Percentiles rank a stretch among this genome's conserved stretches.
These are phyloP conservation scores for Funneliformis mosseae DNA, from an alignment of 192 early-diverging fungal species.

Conservation along the genomic window DNA sequence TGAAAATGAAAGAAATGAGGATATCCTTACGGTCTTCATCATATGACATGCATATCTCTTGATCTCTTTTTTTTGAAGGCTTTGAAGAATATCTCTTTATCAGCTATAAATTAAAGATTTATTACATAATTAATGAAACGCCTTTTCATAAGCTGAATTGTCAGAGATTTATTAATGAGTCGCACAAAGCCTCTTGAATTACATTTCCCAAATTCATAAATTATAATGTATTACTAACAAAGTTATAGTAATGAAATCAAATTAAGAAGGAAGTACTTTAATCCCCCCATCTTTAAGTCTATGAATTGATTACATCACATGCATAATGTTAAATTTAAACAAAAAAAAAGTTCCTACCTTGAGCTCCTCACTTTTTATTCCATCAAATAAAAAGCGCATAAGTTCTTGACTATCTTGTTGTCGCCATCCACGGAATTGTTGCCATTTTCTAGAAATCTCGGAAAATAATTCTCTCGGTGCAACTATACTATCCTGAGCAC, in stretches of 20 bases:
- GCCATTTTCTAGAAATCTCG: slow-evolving; percentile 57
- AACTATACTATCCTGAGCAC: slow-evolving; percentile 42
- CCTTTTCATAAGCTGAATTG: background rate
- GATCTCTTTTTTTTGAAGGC: background rate
- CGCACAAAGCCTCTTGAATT: background rate
- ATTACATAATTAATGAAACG: background rate
- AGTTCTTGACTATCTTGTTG: slow-evolving; percentile 80
- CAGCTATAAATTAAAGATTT: background rate
- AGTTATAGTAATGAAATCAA: no score
- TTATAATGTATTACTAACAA: no score
- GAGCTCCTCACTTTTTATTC: slow-evolving; percentile 58
- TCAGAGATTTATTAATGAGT: background rate
- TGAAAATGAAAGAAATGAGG: background rate
- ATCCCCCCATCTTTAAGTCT: no score
- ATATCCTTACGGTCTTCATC: background rate
- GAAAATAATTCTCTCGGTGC: slow-evolving; percentile 61
- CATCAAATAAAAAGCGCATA: slow-evolving; percentile 65
- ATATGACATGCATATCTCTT: background rate
- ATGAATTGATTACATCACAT: no score
- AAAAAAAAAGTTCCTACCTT: background rate
- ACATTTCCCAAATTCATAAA: no score
- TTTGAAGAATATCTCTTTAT: background rate
- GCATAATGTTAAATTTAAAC: background rate
- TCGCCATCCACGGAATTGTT: slow-evolving; percentile 55
- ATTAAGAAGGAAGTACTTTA: no score